Conservation (phyloP, 2,329 filamentous ascomycete species). For the Diaporthe sp. region DNA sequence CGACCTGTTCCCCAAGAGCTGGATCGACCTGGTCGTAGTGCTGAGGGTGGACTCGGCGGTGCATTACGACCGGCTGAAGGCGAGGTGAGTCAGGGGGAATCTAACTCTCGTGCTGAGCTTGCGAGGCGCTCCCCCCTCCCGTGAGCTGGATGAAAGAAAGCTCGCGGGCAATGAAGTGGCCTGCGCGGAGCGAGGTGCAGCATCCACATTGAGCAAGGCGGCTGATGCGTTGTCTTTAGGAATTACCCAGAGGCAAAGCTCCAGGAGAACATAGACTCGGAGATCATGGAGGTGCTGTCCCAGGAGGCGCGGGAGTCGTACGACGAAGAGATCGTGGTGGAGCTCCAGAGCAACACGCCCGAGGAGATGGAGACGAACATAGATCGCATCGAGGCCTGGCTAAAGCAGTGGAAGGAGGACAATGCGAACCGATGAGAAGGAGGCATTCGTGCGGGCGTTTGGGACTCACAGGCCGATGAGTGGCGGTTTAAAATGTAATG, state of each 20-base stretch:
- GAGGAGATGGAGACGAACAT: slow-evolving; percentile 92
- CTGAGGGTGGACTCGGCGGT: slow-evolving; percentile 83
- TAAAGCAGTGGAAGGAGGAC: slow-evolving; percentile 84
- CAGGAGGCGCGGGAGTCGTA: slow-evolving; percentile 92
- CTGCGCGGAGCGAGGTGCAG: neutral
- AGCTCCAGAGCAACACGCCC: slow-evolving; percentile 83
- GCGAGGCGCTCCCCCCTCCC: neutral
- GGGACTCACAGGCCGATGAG: neutral
- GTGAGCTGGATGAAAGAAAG: neutral
- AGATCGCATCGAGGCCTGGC: slow-evolving; percentile 85
- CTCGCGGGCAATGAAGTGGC: neutral
- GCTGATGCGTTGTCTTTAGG: slow-evolving; percentile 54
- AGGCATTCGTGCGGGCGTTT: neutral
- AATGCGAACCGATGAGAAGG: slow-evolving; percentile 51
- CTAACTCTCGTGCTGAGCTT: neutral
- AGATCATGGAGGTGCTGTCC: slow-evolving; percentile 96
- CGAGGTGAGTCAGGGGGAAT: slow-evolving; percentile 64
- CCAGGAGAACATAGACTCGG: slow-evolving; percentile 95
- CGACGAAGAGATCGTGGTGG: slow-evolving; percentile 88
- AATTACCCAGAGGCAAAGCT: slow-evolving; percentile 89
- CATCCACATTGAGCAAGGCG: neutral
- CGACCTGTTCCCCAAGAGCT: slow-evolving; percentile 91
- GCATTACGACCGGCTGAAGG: slow-evolving; percentile 86
- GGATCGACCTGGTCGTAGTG: slow-evolving; percentile 96
- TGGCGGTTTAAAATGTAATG: slow-evolving; percentile 31